Evolutionary conservation across 345 rosid genomes (phyloP).

Genomic region (Gossypium ekmanianum): DNA sequence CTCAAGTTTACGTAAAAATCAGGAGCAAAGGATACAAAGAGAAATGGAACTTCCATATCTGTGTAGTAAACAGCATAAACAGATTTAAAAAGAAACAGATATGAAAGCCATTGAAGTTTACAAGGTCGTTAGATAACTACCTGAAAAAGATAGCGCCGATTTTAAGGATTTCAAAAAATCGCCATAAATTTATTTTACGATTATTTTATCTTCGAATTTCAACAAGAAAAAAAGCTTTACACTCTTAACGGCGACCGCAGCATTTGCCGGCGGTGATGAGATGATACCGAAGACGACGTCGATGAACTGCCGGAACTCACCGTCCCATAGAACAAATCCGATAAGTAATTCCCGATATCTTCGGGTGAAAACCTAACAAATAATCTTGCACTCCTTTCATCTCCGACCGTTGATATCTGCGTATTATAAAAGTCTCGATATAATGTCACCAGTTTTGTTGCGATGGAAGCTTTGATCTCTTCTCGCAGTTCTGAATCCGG

Average conservation of each 20-base stretch:
- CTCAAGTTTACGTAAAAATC: neutral
- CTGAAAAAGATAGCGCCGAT: neutral
- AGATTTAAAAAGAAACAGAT: neutral
- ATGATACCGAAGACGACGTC: slow-evolving; percentile 11
- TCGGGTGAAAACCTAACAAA: slow-evolving; percentile 57
- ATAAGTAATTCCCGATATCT: slow-evolving; percentile 55
- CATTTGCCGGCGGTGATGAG: slow-evolving; percentile 21
- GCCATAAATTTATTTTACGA: neutral
- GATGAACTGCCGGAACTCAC: slow-evolving; percentile 6
- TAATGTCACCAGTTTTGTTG: slow-evolving; percentile 30
- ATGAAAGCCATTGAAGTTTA: neutral
- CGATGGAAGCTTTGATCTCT: slow-evolving; percentile 46
- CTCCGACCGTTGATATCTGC: slow-evolving; percentile 30
- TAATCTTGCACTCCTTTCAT: slow-evolving; percentile 16
- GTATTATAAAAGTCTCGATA: slow-evolving; percentile 53
- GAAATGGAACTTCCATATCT: neutral
- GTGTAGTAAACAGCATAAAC: neutral
- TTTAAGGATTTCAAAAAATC: neutral
- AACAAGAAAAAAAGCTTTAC: neutral
- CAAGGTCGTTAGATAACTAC: neutral
- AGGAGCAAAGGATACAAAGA: neutral
- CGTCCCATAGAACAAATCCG: slow-evolving; percentile 37
- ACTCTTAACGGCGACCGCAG: slow-evolving; percentile 3
- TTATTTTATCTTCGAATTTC: neutral
- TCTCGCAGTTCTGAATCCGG: slow-evolving; percentile 49